Base-by-base conservation (phyloP, 2,329 filamentous ascomycete genomes). In the Aspergillus texensis region DNA sequence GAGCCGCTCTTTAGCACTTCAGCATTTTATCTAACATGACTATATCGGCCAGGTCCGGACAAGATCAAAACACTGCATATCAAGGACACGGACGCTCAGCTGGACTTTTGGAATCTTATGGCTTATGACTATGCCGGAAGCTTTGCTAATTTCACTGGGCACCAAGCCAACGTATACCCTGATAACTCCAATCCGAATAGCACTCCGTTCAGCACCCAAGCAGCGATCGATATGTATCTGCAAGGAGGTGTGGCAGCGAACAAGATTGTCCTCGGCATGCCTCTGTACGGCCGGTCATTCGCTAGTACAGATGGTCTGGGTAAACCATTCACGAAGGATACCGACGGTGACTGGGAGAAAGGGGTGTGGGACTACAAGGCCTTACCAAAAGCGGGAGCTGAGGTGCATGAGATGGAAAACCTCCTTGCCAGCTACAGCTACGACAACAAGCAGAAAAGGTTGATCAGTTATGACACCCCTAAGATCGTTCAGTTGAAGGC, bases 181-280 rank as follows among this genome's bases (percentile, higher is more conserved):
- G 89, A 85, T 32, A 68, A 69, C 1, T 72, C 79, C 9, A 86
- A 88, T 72, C 86, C 90, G 0, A 69, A 77, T 1, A 82, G 83
- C 58, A 97, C 94, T 0, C 93, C 93, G 0, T 97, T 94, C 80
- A 92, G 86, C 77, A 91, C 91, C 2, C 82, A 86, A 3, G 81
- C 84, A 1, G 93, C 93, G 0, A 80, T 97, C 5, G 80, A 88
- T 11, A 84, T 88, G 70, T 97, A 97, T 79, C 81, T 85, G 24
- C 74, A 79, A 1, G 83, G 84, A 4, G 89, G 89, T 9, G 88
- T 97, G 0, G 73, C 84, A 0, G 75, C 88, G 0, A 75, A 83
- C 66, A 97, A 97, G 79, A 87, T 98, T 58, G 91, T 96, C 2
- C 77, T 97, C 16, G 94, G 94, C 4, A 94, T 97, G 91, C 94